Base-by-base conservation (phyloP, 139 green algal genomes). In the Pedinophyceae sp. region DNA sequence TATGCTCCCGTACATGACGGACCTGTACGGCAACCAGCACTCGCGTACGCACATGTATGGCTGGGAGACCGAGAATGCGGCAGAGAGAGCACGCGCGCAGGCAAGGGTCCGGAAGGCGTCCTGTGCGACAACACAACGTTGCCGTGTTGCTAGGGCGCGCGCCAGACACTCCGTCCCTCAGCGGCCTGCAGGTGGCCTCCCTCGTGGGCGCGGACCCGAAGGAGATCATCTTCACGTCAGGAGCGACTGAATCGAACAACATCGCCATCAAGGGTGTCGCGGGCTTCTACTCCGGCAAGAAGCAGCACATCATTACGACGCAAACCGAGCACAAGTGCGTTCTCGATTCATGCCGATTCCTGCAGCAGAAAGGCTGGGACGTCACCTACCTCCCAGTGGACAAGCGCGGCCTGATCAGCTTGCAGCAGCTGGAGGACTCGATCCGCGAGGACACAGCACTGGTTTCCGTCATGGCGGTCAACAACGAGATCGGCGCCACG, bases 301-400 rank as follows among this genome's bases (percentile, higher is more conserved):
- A 96, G 79, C 72, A 73, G 4, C 88, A 97, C 65, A 69, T 98
- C 52, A 89, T 98, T 61, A 98, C 91, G 4, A 89, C 77, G 16
- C 88, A 95, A 69, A 95, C 83, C 52, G 87, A 95, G 55, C 87
- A 96, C 75, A 96, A 96, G 71, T 98, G 91, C 65, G 90, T 98
- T 60, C 75, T 98, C 65, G 91, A 98, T 73, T 93, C 80, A 19
- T 67, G 52, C 62, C 74, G 72, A 34, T 80, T 83, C 57, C 77
- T 97, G 52, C 77, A 97, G 73, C 78, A 92, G 68, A 71, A 77
- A 3, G 84, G 86, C 19, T 93, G 72, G 58, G 85, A 93, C 25
- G 79, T 99, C 7, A 96, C 85, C 0, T 97, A 97, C 73, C 69
- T 99, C 30, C 86, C 88, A 0, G 91, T 99, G 17, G 50, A 82